Percentiles rank a stretch among this genome's conserved stretches.
These are phyloP conservation scores for Physcomitrium patens DNA, from an alignment of 225 moss, liverwort and hornwort genomes.

Conservation along the genomic window DNA sequence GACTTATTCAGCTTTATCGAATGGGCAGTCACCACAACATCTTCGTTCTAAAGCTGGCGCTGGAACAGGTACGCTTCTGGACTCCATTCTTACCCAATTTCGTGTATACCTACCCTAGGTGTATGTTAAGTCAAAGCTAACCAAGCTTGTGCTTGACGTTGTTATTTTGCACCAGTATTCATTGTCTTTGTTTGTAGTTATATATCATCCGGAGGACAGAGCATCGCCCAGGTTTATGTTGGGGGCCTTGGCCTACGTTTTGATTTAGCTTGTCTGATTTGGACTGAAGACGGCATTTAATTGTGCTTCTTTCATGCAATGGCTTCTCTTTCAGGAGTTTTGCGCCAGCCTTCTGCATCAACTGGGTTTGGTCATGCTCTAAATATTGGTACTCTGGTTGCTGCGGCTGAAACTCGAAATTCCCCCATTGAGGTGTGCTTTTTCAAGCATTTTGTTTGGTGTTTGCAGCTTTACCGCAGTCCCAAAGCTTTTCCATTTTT, in stretches of 20 bases:
- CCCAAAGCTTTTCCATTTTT: conserved; percentile 9
- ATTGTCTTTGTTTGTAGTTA: neutral
- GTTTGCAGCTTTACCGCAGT: conserved; percentile 9
- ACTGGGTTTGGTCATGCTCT: conserved; percentile 97
- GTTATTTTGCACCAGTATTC: neutral
- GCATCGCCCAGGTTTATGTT: conserved; percentile 8
- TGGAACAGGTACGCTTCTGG: conserved; percentile 38
- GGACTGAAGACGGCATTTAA: neutral
- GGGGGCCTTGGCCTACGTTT: conserved; percentile 18
- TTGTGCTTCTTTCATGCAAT: conserved; percentile 27
- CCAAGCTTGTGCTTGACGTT: neutral
- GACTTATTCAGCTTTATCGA: conserved; percentile 66
- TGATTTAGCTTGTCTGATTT: conserved; percentile 17
- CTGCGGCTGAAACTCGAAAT: conserved; percentile 93
- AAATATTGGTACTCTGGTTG: conserved; percentile 95
- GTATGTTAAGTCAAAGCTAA: neutral
- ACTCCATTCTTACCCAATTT: conserved; percentile 2
- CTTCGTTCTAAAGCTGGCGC: conserved; percentile 52
- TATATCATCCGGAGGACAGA: conserved; percentile 7
- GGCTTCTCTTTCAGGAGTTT: conserved; percentile 38
- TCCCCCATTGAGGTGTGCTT: conserved; percentile 81
- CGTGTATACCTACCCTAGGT: conserved; percentile 10
- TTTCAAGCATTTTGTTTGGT: neutral
- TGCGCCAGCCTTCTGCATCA: conserved; percentile 56
- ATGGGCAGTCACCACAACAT: conserved; percentile 68